These are phyloP conservation scores for Fistulifera solaris DNA, from an alignment of 108 stramenopile species.

Conservation along the genomic window DNA sequence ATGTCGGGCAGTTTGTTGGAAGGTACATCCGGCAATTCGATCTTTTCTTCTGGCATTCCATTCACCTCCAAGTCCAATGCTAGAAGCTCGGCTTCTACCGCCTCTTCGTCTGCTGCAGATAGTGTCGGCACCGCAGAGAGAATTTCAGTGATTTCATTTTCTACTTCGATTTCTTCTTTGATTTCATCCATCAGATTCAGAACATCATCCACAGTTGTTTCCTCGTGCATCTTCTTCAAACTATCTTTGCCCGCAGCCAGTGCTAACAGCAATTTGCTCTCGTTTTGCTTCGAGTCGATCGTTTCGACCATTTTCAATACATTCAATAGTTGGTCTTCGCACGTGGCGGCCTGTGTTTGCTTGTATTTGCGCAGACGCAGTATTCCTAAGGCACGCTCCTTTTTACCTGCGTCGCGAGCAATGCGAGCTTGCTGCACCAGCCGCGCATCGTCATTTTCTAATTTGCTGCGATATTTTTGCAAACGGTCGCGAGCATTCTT, in stretches of 20 bases:
- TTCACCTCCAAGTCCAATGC: slow-evolving; percentile 25
- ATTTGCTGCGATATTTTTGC: slow-evolving; percentile 48
- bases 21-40: slow-evolving; percentile 15
- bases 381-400: slow-evolving; percentile 53
- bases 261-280: slow-evolving; percentile 59
- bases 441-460: slow-evolving; percentile 49
- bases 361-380: slow-evolving; percentile 70
- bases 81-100: slow-evolving; percentile 37
- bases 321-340: slow-evolving; percentile 66
- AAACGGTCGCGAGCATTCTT: slow-evolving; percentile 85
- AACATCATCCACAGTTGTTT: slow-evolving; percentile 86
- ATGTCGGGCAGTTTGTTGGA: slow-evolving; percentile 4
- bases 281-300: slow-evolving; percentile 74
- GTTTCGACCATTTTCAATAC: slow-evolving; percentile 83
- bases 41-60: slow-evolving; percentile 2
- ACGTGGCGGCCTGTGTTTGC: slow-evolving; percentile 51
- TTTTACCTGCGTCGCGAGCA: slow-evolving; percentile 50
- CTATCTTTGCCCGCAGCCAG: slow-evolving; percentile 77
- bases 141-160: slow-evolving; percentile 66
- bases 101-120: slow-evolving; percentile 32
- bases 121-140: slow-evolving; percentile 26
- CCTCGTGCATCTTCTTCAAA: slow-evolving; percentile 74
- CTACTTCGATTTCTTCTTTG: slow-evolving; percentile 72
- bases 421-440: slow-evolving; percentile 61
- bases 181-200: slow-evolving; percentile 85